Percentiles rank a stretch among this genome's conserved stretches.
Evolutionary conservation across 768 basidiomycete genomes (phyloP).

Genomic region (Auriscalpium vulgare): DNA sequence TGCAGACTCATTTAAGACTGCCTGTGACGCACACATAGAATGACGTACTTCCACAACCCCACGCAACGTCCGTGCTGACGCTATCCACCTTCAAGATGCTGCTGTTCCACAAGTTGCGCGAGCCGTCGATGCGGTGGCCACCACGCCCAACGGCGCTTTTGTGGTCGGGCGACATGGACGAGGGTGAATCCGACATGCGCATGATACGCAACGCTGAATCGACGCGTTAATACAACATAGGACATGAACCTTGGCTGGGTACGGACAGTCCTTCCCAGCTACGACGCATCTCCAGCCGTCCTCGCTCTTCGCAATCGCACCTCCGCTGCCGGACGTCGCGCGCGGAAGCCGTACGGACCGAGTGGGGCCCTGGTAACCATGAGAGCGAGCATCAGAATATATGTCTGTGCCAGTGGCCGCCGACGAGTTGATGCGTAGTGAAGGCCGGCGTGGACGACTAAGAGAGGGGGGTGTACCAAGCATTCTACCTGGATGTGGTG

Average conservation of each 20-base stretch:
- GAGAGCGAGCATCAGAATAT: conserved; percentile 35
- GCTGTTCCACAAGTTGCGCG: conserved; percentile 71
- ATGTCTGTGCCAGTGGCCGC: conserved; percentile 5
- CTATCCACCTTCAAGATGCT: conserved; percentile 75
- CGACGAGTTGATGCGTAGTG: background rate
- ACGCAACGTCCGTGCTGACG: conserved; percentile 73
- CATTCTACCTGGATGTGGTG: too few species aligned
- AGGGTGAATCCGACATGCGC: conserved; percentile 43
- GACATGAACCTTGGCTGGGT: background rate
- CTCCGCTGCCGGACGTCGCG: conserved; percentile 56
- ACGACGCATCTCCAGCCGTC: conserved; percentile 64
- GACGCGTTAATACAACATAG: background rate
- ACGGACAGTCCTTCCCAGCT: conserved; percentile 71
- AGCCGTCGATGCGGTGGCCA: conserved; percentile 61
- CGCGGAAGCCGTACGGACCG: conserved; percentile 53
- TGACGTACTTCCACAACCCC: conserved; percentile 61
- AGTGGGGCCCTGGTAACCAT: conserved; percentile 35
- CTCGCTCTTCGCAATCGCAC: conserved; percentile 57
- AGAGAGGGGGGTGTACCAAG: too few species aligned
- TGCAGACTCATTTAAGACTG: conserved; percentile 20
- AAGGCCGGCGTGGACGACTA: background rate
- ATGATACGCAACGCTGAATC: conserved; percentile 28
- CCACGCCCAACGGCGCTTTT: conserved; percentile 55
- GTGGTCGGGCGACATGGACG: conserved; percentile 21
- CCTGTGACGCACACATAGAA: background rate